Base-by-base conservation (phyloP, 352 stramenopile genomes). In the Phytophthora pini region DNA sequence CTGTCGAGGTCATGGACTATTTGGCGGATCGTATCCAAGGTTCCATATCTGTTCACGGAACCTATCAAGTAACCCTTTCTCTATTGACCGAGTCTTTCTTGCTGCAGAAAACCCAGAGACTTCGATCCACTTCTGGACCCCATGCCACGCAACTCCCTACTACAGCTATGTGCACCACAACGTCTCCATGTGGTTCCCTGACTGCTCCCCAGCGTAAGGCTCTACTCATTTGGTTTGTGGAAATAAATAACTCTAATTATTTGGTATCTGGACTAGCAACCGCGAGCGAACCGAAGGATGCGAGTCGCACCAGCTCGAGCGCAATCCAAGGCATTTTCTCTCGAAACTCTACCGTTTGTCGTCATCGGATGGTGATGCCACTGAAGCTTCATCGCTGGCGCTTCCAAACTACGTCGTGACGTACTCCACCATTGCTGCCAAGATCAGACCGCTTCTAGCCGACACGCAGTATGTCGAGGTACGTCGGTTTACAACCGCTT, bases 111-210 rank as follows among this genome's bases (percentile, higher is more conserved):
- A 73, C 41, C 61, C 79, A 1, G 59, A 75, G 6, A 69, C 68
- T 15, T 85, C 84, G 17, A 87, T 95, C 31, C 85, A 96, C 65
- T 94, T 96, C 65, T 94, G 88, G 76, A 92, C 87, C 39, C 75
- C 85, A 11, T 96, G 88, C 47, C 88, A 96, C 59, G 84, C 85
- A 39, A 96, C 88, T 29, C 88, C 88, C 5, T 95, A 94, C 68
- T 96, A 92, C 79, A 95, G 85, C 67, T 90, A 92, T 55, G 61
- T 96, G 45, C 88, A 96, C 56, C 74, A 81, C 12, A 94, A 94
- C 41, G 69, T 90, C 3, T 82, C 87, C 20, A 90, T 94, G 80
- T 94, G 88, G 82, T 96, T 94, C 61, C 86, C 88, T 0, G 84
- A 94, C 34, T 96, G 88, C 51, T 92, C 88, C 4, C 88, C 88